Percentiles rank a stretch among this genome's conserved stretches.
Conservation (phyloP, 1,139 yeast species). For the Hemisphaericaspora xylanilytica region DNA sequence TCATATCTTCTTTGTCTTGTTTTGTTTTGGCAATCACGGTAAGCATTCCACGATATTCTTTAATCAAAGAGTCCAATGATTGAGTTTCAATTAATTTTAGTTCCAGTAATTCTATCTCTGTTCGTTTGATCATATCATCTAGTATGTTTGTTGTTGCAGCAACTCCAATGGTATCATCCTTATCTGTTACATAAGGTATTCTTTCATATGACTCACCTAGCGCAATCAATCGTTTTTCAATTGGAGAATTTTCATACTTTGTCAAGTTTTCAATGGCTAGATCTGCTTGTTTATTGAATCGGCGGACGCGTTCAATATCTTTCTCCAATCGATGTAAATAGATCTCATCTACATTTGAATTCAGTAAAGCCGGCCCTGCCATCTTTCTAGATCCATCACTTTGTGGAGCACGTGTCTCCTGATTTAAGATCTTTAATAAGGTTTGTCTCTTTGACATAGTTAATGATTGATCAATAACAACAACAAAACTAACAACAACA, state of each 20-base stretch:
- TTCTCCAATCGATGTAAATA: conserved; percentile 27
- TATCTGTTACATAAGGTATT: conserved; percentile 33
- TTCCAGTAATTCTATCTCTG: conserved; percentile 1
- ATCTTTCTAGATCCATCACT: no score
- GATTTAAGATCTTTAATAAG: background rate
- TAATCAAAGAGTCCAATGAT: background rate
- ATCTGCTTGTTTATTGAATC: conserved; percentile 31
- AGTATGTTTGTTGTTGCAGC: conserved; percentile 31
- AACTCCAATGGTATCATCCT: conserved; percentile 37
- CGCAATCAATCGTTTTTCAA: conserved; percentile 26
- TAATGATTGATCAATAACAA: no score
- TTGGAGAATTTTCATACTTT: conserved; percentile 9
- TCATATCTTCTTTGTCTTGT: conserved; percentile 1
- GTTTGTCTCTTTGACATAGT: no score
- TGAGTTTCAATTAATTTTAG: background rate
- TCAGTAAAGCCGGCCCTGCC: no score
- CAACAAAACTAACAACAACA: no score
- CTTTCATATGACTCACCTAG: conserved; percentile 25
- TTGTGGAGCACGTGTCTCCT: background rate
- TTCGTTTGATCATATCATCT: conserved; percentile 16
- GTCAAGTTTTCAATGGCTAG: conserved; percentile 20
- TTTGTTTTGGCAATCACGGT: conserved; percentile 4
- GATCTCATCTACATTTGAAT: conserved; percentile 13
- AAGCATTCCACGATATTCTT: conserved; percentile 11
- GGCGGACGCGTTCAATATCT: conserved; percentile 27